Evolutionary conservation across 1,139 yeast species (phyloP).

Genomic region (Tardiomyces depauwii): DNA sequence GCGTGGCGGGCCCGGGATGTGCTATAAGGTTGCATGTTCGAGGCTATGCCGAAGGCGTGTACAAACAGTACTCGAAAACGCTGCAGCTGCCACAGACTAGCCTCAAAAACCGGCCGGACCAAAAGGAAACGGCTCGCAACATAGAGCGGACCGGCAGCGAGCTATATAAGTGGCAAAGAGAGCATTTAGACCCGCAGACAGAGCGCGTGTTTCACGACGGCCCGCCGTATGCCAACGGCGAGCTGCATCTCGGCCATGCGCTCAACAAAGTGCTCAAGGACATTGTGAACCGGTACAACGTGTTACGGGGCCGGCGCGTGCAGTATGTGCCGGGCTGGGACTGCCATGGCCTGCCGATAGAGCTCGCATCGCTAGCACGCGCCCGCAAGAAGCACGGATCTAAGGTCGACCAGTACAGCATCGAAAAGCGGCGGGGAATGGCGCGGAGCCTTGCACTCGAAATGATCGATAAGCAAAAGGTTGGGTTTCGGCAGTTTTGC

Average conservation of each 20-base stretch:
- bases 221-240: constrained; percentile 97
- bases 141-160: constrained; percentile 28
- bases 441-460: constrained; percentile 59
- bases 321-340: constrained; percentile 94
- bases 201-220: constrained; percentile 70
- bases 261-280: constrained; percentile 83
- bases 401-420: constrained; percentile 18
- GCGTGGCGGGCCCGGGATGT: not conserved
- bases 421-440: constrained; percentile 43
- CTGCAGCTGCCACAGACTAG: constrained; percentile 41
- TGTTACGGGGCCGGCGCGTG: constrained; percentile 50
- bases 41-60: not conserved
- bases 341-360: constrained; percentile 96
- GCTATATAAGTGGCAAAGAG: constrained; percentile 34
- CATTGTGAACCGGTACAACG: constrained; percentile 61
- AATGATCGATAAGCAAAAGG: constrained; percentile 53
- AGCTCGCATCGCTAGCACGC: constrained; percentile 55
- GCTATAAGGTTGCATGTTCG: not conserved
- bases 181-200: constrained; percentile 12
- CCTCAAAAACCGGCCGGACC: constrained; percentile 39
- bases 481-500: constrained; percentile 56
- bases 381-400: constrained; percentile 29
- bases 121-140: constrained; percentile 14
- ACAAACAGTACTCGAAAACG: constrained; percentile 34
- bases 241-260: constrained; percentile 88